Conservation (phyloP, 2,329 filamentous ascomycete species). For the Arthrinium phaeospermum region DNA sequence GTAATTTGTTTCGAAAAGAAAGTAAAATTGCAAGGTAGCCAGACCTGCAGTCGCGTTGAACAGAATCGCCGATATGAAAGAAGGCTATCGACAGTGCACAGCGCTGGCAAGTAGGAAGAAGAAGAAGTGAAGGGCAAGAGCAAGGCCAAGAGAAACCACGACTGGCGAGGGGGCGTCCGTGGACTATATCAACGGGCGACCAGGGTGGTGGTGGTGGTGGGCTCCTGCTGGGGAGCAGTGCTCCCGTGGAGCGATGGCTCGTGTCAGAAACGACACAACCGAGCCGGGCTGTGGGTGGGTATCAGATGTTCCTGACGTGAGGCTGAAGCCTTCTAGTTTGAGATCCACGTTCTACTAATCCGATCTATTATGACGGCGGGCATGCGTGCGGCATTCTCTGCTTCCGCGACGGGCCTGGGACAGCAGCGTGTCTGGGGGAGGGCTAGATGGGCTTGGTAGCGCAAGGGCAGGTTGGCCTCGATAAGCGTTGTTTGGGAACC, state of each 20-base stretch:
- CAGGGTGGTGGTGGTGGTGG: constrained; percentile 36
- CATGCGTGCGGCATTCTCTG: constrained; percentile 57
- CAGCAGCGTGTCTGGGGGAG: not conserved
- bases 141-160: constrained; percentile 21
- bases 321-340: constrained; percentile 46
- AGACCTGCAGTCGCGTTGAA: constrained; percentile 53
- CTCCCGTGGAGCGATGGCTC: constrained; percentile 35
- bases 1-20: constrained; percentile 34
- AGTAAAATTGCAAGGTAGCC: constrained; percentile 53
- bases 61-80: constrained; percentile 53
- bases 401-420: constrained; percentile 28
- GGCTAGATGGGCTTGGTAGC: not conserved
- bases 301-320: constrained; percentile 48
- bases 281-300: constrained; percentile 41
- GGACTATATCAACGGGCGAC: constrained; percentile 18
- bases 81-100: constrained; percentile 60
- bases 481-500: constrained; percentile 10
- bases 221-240: constrained; percentile 36
- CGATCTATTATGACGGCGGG: constrained; percentile 58
- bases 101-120: constrained; percentile 47
- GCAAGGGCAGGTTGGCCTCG: not conserved
- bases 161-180: not conserved
- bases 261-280: constrained; percentile 43
- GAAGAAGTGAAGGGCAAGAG: constrained; percentile 37
- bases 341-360: constrained; percentile 56